A percentile compares a stretch with the other conserved stretches of the same genome.
These are phyloP conservation scores for Alternaria conjuncta DNA, from an alignment of 2,329 filamentous ascomycete genomes.

Conservation along the genomic window DNA sequence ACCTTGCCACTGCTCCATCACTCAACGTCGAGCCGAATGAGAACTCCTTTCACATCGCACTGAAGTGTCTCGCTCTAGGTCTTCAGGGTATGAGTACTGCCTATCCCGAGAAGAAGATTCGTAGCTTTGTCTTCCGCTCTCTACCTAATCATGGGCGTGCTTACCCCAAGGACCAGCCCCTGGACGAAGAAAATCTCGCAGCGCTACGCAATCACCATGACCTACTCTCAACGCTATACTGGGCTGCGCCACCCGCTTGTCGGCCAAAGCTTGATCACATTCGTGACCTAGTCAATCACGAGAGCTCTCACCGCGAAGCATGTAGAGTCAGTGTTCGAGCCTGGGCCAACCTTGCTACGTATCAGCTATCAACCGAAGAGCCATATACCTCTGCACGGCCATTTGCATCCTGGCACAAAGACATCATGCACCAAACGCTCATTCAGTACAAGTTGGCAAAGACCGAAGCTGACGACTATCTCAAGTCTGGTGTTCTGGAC, in stretches of 20 bases:
- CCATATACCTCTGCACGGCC: constrained; percentile 52
- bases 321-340: constrained; percentile 64
- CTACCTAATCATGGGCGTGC: constrained; percentile 67
- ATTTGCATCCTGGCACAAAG: constrained; percentile 62
- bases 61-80: constrained; percentile 63
- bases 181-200: constrained; percentile 61
- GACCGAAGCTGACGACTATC: constrained; percentile 64
- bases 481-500: constrained; percentile 46
- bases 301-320: constrained; percentile 64
- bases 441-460: constrained; percentile 63
- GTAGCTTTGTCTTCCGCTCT: constrained; percentile 63
- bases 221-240: constrained; percentile 66
- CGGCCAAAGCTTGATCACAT: constrained; percentile 61
- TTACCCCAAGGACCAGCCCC: constrained; percentile 63
- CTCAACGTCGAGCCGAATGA: constrained; percentile 58
- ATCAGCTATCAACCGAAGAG: constrained; percentile 62
- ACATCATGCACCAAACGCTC: constrained; percentile 60
- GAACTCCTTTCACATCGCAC: constrained; percentile 63
- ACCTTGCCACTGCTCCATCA: constrained; percentile 53
- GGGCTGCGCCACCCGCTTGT: constrained; percentile 59
- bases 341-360: constrained; percentile 64
- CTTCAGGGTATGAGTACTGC: constrained; percentile 55
- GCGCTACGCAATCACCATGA: constrained; percentile 68
- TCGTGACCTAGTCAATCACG: constrained; percentile 62
- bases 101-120: constrained; percentile 62